phyloP scores from a whole-genome alignment of 75 land plant species.

The Cunninghamia lanceolata region DNA sequence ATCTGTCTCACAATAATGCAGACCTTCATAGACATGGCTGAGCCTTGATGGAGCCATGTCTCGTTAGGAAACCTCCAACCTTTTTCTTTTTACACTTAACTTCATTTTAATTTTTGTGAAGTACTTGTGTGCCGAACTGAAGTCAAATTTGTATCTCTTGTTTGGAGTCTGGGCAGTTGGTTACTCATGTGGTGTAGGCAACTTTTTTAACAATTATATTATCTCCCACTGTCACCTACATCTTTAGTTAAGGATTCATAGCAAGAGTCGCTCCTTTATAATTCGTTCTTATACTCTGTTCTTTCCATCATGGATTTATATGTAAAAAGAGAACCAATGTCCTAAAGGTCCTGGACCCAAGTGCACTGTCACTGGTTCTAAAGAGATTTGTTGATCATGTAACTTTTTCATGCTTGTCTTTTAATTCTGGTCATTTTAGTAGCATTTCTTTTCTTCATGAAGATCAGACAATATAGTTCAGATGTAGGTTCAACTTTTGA shows the following conservation, averaged over 20 bases:
- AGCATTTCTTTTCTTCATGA: background rate
- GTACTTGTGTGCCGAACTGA: background rate
- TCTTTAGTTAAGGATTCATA: background rate
- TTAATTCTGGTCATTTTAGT: background rate
- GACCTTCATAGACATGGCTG: background rate
- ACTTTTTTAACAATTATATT: background rate
- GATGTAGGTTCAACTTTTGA: background rate
- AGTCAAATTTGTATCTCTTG: background rate
- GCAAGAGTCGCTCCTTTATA: background rate
- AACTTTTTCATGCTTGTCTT: background rate
- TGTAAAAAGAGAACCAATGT: background rate
- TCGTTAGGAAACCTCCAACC: background rate
- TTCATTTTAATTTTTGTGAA: background rate
- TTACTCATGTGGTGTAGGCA: background rate
- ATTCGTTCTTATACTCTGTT: background rate
- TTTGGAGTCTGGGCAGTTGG: background rate
- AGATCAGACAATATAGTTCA: background rate
- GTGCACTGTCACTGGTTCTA: background rate
- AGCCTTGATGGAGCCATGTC: background rate
- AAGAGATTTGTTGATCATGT: background rate
- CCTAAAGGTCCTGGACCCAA: background rate
- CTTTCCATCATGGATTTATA: background rate
- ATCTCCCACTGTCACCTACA: background rate
- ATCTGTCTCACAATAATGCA: background rate
- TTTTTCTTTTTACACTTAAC: background rate